These are phyloP conservation scores for Candida peoriensis DNA, from an alignment of 805 yeast genomes.

Conservation along the genomic window DNA sequence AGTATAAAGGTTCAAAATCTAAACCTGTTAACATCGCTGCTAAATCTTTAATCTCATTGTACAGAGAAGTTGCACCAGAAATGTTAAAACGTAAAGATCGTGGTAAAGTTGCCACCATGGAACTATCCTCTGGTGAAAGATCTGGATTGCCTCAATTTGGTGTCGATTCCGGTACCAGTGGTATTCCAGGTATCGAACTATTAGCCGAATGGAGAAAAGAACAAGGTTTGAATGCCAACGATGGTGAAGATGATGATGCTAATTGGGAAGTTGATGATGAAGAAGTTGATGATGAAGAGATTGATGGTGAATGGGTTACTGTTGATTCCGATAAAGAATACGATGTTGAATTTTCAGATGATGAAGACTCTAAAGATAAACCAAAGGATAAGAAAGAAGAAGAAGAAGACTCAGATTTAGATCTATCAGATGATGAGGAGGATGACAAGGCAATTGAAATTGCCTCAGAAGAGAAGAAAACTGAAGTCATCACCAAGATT, in stretches of 20 bases:
- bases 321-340: slow-evolving; percentile 80
- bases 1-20: slow-evolving; percentile 87
- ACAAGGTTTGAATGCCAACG: slow-evolving; percentile 49
- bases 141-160: slow-evolving; percentile 62
- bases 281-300: slow-evolving; percentile 47
- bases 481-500: slow-evolving; percentile 29
- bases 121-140: slow-evolving; percentile 57
- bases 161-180: slow-evolving; percentile 59
- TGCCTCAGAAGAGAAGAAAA: slow-evolving; percentile 18
- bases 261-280: slow-evolving; percentile 49
- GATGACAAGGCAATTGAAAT: slow-evolving; percentile 27
- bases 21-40: slow-evolving; percentile 96
- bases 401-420: slow-evolving; percentile 42
- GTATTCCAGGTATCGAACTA: slow-evolving; percentile 88
- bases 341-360: slow-evolving; percentile 48
- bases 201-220: slow-evolving; percentile 79
- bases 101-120: slow-evolving; percentile 89
- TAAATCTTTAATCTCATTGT: slow-evolving; percentile 74
- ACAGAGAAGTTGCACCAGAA: slow-evolving; percentile 94
- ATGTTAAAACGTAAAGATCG: slow-evolving; percentile 88
- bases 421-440: slow-evolving; percentile 48
- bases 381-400: slow-evolving; percentile 32
- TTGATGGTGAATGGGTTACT: slow-evolving; percentile 90
- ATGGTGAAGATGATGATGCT: slow-evolving; percentile 58
- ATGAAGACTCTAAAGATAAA: slow-evolving; percentile 32